phyloP scores from a whole-genome alignment of 164 flowering plant genomes.

The Brasenia schreberi region DNA sequence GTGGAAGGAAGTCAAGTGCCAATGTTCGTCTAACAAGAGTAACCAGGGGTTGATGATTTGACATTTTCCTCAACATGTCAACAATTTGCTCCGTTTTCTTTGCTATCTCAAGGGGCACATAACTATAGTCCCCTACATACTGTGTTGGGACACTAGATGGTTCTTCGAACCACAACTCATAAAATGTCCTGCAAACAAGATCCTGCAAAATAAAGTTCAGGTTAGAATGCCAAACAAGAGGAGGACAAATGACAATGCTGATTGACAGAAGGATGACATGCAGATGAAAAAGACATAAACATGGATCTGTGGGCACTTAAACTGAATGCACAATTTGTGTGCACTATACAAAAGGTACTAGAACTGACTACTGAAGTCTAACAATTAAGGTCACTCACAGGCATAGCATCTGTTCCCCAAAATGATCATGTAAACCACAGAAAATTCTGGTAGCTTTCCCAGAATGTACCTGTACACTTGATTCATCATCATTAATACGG shows the following conservation, averaged over 20 bases:
- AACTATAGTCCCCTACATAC: slow-evolving; percentile 64
- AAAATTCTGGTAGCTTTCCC: background rate
- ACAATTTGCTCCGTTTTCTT: slow-evolving; percentile 94
- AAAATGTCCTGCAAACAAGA: slow-evolving; percentile 97
- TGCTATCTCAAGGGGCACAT: slow-evolving; percentile 80
- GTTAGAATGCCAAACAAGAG: no score
- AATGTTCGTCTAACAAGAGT: slow-evolving; percentile 69
- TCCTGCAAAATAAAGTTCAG: slow-evolving; percentile 34
- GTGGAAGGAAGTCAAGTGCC: slow-evolving; percentile 89
- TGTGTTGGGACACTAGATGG: slow-evolving; percentile 46
- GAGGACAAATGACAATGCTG: no score
- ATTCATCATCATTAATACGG: slow-evolving; percentile 93
- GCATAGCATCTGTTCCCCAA: no score
- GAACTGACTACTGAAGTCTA: no score
- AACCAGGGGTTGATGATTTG: slow-evolving; percentile 70
- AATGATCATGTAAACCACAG: no score
- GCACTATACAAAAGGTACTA: no score
- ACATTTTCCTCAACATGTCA: slow-evolving; percentile 70
- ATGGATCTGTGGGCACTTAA: no score
- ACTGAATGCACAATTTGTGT: no score
- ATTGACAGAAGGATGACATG: no score
- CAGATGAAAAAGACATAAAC: no score
- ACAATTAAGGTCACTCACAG: no score
- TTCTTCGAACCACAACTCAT: slow-evolving; percentile 98
- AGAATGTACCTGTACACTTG: slow-evolving; percentile 72